These are phyloP conservation scores for Yarrowia deformans DNA, from an alignment of 805 yeast species.

Conservation along the genomic window DNA sequence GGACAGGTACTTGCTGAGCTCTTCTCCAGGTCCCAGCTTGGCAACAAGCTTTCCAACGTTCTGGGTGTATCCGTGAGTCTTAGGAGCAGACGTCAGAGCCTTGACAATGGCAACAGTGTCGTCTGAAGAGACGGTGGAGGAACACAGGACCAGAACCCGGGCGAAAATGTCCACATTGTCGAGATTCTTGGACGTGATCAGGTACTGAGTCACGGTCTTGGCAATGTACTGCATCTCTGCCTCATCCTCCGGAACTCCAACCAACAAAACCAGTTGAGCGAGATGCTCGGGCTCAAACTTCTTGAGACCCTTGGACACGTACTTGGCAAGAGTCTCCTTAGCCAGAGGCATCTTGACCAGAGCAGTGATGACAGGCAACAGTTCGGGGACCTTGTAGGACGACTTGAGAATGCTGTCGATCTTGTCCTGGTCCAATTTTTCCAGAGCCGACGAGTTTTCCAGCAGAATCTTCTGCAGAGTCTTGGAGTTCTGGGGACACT, in stretches of 20 bases:
- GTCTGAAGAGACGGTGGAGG: background rate
- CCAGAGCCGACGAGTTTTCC: background rate
- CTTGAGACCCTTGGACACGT: conserved; percentile 5
- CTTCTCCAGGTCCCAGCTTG: background rate
- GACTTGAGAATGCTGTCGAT: conserved; percentile 16
- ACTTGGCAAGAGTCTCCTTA: background rate
- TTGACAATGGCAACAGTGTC: background rate
- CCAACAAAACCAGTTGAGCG: background rate
- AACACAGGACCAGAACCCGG: conserved; percentile 4
- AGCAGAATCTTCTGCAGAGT: conserved; percentile 12
- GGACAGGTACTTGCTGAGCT: conserved; percentile 15
- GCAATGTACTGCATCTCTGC: background rate
- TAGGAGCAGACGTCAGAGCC: conserved; percentile 16
- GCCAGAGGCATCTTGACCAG: conserved; percentile 3
- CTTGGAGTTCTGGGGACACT: conserved; percentile 18
- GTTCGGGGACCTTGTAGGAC: conserved; percentile 16
- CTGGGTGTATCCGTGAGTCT: conserved; percentile 32
- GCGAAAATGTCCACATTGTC: conserved; percentile 4
- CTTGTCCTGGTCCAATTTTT: conserved; percentile 11
- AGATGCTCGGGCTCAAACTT: conserved; percentile 14
- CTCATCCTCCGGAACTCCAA: conserved; percentile 7
- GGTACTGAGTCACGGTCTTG: conserved; percentile 7
- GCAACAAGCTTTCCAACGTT: conserved; percentile 15
- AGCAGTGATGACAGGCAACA: conserved; percentile 3
- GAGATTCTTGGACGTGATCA: background rate